Percentiles rank a stretch among this genome's conserved stretches.
Evolutionary conservation across 108 stramenopile genomes (phyloP).

Genomic region (Pseudonitzschia pungens): DNA sequence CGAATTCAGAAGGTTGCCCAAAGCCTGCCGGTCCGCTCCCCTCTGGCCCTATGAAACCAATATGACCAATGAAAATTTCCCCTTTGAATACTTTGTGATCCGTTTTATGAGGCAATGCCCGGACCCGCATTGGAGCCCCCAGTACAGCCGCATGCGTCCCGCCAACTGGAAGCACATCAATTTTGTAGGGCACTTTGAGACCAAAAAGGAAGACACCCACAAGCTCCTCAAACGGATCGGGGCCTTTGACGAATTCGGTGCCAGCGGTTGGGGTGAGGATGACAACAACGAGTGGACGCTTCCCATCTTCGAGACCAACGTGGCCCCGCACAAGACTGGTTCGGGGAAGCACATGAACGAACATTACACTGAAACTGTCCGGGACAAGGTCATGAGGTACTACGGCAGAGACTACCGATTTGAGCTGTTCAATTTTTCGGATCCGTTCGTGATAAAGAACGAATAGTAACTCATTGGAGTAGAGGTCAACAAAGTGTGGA

Average conservation of each 20-base stretch:
- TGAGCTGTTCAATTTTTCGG: constrained; percentile 13
- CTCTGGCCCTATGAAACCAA: neutral
- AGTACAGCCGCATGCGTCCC: constrained; percentile 26
- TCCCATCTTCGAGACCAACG: constrained; percentile 37
- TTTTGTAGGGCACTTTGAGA: constrained; percentile 47
- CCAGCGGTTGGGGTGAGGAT: constrained; percentile 43
- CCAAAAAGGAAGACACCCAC: constrained; percentile 26
- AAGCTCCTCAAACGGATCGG: constrained; percentile 26
- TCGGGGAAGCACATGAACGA: neutral
- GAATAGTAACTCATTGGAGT: no score
- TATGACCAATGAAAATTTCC: neutral
- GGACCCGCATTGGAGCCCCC: constrained; percentile 37
- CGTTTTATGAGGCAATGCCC: constrained; percentile 3
- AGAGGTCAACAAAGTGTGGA: no score
- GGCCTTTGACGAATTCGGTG: constrained; percentile 48
- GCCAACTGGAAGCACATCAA: constrained; percentile 37
- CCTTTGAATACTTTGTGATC: neutral
- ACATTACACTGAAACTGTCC: neutral
- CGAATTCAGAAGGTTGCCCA: neutral
- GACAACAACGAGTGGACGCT: constrained; percentile 19
- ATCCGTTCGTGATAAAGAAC: no score
- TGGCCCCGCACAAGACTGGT: constrained; percentile 8
- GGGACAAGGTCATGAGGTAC: neutral
- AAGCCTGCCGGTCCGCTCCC: neutral
- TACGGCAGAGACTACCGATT: constrained; percentile 3